Evolutionary conservation across 1,284 basidiomycete species (phyloP), one percentile per base, ranked within the genome.

Genomic region (Paramarasmius palmivorus): DNA sequence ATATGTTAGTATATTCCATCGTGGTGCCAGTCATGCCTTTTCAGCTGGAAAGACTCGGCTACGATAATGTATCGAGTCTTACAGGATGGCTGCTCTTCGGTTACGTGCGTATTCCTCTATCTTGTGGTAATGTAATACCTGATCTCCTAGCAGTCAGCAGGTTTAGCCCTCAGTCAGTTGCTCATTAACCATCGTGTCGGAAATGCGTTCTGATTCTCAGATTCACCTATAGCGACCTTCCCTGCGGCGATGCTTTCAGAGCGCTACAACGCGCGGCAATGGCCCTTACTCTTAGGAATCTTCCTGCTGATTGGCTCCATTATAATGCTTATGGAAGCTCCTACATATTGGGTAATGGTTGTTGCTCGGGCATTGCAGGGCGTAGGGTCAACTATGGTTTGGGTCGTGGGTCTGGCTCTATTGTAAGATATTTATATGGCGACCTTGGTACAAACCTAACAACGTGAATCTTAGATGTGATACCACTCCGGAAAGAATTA

Each of bases 251-350:
- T 79, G 60, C 72, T 84, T 38, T 86, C 90, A 6, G 89, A 92
- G 64, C 74, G 68, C 37, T 82, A 80, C 53, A 69, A 74, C 22
- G 76, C 75, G 25, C 73, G 90, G 44, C 76, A 79, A 47, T 66
- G 66, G 1, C 88, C 88, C 2, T 73, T 93, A 36, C 62, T 92
- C 4, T 52, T 74, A 6, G 90, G 86, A 4, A 72, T 87, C 14
- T 12, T 82, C 2, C 63, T 81, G 15, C 74, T 90, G 12, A 70
- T 84, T 8, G 82, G 75, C 3, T 78, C 84, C 15, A 80, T 84
- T 63, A 69, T 92, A 20, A 74, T 92, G 72, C 78, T 93, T 47
- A 92, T 92, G 89, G 81, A 90, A 56, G 86, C 88, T 0, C 82
- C 80, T 2, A 78, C 74, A 19, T 93, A 84, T 62, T 74, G 82